A percentile compares a stretch with the other conserved stretches of the same genome.
phyloP scores from a whole-genome alignment of 441 rosid genomes.

The Pelargonium citronellum region DNA sequence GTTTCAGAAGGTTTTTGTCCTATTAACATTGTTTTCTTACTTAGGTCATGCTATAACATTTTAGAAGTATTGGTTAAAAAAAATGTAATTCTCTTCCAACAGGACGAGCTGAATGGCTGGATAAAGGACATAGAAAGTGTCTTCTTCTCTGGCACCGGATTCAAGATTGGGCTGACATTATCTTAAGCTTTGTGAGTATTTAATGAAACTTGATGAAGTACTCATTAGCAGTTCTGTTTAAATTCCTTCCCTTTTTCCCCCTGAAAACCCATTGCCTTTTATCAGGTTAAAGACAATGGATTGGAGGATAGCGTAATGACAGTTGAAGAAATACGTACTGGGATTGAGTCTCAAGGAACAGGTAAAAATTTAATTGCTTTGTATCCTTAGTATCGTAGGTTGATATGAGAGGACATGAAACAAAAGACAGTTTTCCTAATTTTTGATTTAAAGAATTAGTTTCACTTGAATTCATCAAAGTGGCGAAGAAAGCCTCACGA shows the following conservation, averaged over 20 bases:
- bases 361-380: conserved; percentile 32
- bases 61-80: conserved; percentile 11
- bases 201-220: conserved; percentile 10
- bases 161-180: conserved; percentile 88
- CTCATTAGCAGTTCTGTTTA: not conserved
- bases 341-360: conserved; percentile 79
- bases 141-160: conserved; percentile 82
- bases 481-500: no score
- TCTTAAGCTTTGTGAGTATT: conserved; percentile 65
- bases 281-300: conserved; percentile 76
- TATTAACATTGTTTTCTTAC: conserved; percentile 7
- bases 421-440: no score
- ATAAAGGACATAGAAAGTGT: conserved; percentile 85
- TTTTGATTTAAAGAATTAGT: no score
- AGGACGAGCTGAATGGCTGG: conserved; percentile 97
- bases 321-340: conserved; percentile 77
- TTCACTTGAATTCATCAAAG: no score
- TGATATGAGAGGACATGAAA: no score
- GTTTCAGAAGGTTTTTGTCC: conserved; percentile 61
- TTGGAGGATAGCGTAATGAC: conserved; percentile 82
- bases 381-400: not conserved
- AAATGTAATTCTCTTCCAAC: conserved; percentile 23
- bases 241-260: not conserved
- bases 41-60: conserved; percentile 10
- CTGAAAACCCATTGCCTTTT: no score